phyloP scores from a whole-genome alignment of 306 rosid genomes.

The Dryas alaskensis region DNA sequence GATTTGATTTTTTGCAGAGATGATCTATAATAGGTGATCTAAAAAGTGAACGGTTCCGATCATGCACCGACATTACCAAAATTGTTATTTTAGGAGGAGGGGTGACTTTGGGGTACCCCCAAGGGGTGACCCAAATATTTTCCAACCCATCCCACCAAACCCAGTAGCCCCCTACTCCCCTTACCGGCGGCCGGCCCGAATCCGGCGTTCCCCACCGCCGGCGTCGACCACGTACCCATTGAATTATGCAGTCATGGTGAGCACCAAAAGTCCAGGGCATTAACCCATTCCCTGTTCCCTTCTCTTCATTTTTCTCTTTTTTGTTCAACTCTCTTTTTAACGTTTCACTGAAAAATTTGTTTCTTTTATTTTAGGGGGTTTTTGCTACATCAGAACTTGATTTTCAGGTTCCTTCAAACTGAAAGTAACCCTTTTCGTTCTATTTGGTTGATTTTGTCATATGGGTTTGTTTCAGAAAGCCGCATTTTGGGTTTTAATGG shows the following conservation, averaged over 20 bases:
- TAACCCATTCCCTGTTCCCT: slow-evolving; percentile 56
- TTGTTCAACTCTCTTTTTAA: not conserved
- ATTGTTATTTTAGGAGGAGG: no score
- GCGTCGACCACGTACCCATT: not conserved
- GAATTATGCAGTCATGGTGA: slow-evolving; percentile 63
- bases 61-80: no score
- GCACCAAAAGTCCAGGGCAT: slow-evolving; percentile 93
- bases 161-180: no score
- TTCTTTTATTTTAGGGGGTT: not conserved
- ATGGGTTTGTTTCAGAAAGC: not conserved
- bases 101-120: no score
- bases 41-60: no score
- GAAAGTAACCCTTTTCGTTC: slow-evolving; percentile 38
- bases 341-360: slow-evolving; percentile 21
- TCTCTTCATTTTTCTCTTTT: not conserved
- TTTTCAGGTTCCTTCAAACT: slow-evolving; percentile 86
- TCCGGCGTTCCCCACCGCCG: no score
- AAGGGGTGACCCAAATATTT: no score
- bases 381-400: slow-evolving; percentile 57
- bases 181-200: no score
- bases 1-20: no score
- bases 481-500: not conserved
- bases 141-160: no score
- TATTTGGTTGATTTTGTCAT: not conserved
- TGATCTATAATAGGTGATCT: no score